Evolutionary conservation across 345 rosid genomes (phyloP).

Genomic region (Eucalyptus polyanthemos): DNA sequence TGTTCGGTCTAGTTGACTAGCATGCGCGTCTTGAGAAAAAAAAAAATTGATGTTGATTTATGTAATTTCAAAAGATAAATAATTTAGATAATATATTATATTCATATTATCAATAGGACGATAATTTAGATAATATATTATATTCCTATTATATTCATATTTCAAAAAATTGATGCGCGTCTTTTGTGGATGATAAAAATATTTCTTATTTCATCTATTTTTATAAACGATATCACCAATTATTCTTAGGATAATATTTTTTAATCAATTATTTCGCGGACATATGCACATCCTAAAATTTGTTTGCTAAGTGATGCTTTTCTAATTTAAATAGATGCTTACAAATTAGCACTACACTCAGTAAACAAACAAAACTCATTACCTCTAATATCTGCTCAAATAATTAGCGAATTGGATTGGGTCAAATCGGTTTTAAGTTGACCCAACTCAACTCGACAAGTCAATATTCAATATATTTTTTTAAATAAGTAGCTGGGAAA

Average conservation of each 20-base stretch:
- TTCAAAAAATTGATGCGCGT: too few relatives aligned
- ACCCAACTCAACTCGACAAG: background rate
- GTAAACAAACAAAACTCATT: background rate
- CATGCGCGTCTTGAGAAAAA: too few relatives aligned
- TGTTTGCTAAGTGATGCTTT: background rate
- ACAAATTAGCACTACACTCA: background rate
- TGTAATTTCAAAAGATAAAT: background rate
- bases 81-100: background rate
- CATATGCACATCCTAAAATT: background rate
- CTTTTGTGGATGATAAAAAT: fast-evolving
- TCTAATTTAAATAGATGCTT: background rate
- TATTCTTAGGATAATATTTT: background rate
- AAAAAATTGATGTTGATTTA: background rate
- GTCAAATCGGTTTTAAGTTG: background rate
- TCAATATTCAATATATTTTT: background rate
- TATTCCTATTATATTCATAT: too few relatives aligned
- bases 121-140: too few relatives aligned
- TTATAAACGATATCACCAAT: fast-evolving
- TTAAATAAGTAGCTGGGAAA: background rate
- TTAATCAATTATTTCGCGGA: background rate
- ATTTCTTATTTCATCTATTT: background rate
- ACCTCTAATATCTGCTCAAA: background rate
- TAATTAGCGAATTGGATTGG: background rate
- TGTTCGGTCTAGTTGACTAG: background rate
- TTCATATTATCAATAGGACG: background rate